Evolutionary conservation across 1,139 yeast species (phyloP).

Genomic region (Suhomyces yuchorum): DNA sequence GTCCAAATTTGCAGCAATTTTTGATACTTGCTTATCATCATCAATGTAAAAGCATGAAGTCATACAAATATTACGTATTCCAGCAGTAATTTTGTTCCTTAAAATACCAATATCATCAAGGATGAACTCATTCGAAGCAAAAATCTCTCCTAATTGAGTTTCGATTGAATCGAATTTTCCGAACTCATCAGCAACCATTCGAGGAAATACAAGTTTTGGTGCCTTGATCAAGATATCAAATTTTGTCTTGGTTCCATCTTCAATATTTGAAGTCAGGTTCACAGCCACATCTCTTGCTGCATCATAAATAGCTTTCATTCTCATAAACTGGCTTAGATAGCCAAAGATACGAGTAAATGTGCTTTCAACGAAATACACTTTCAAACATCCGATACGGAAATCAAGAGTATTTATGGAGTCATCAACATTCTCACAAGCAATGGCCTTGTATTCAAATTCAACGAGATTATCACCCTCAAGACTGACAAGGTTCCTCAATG

Average conservation of each 20-base stretch:
- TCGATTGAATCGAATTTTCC: slow-evolving; percentile 60
- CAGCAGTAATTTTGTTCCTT: slow-evolving; percentile 60
- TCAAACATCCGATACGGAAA: slow-evolving; percentile 74
- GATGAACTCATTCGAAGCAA: slow-evolving; percentile 63
- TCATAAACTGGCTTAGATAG: slow-evolving; percentile 73
- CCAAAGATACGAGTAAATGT: slow-evolving; percentile 69
- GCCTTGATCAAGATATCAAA: slow-evolving; percentile 75
- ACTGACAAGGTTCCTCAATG: slow-evolving; percentile 64
- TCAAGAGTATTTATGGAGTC: slow-evolving; percentile 62
- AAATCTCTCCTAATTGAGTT: slow-evolving; percentile 82
- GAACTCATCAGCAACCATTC: slow-evolving; percentile 43
- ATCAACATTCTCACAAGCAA: slow-evolving; percentile 56
- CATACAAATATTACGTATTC: slow-evolving; percentile 70
- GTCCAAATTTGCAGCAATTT: slow-evolving; percentile 72
- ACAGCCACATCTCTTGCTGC: slow-evolving; percentile 84
- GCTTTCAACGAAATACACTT: slow-evolving; percentile 76
- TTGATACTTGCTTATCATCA: slow-evolving; percentile 52
- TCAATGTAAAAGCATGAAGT: slow-evolving; percentile 59
- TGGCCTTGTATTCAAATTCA: slow-evolving; percentile 81
- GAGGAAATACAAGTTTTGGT: slow-evolving; percentile 83
- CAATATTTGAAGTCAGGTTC: slow-evolving; percentile 64
- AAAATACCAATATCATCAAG: slow-evolving; percentile 19
- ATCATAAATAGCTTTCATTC: slow-evolving; percentile 87
- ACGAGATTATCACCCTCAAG: slow-evolving; percentile 86
- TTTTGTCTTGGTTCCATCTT: slow-evolving; percentile 62